These are phyloP conservation scores for Primulina eburnea DNA, from an alignment of 257 asterid genomes.

Conservation along the genomic window DNA sequence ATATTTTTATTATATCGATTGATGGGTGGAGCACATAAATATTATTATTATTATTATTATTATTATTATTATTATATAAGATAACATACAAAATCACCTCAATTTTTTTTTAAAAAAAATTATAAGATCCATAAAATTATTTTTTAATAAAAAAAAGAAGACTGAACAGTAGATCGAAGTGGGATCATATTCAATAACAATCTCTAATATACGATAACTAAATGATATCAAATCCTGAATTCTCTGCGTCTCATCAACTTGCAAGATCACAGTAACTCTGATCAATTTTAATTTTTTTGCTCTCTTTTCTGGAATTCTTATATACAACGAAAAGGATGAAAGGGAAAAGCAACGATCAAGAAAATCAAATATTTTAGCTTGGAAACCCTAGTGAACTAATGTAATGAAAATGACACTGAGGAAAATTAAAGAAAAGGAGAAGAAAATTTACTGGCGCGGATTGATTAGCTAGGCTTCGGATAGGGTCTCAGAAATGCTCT, in stretches of 20 bases:
- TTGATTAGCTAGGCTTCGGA: constrained; percentile 34
- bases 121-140: neutral
- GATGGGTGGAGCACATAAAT: constrained; percentile 13
- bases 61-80: no score
- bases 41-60: no score
- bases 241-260: constrained; percentile 14
- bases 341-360: neutral
- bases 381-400: constrained; percentile 39
- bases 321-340: constrained; percentile 29
- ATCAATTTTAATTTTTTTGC: constrained; percentile 1
- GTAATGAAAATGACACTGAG: constrained; percentile 17
- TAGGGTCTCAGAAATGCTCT: constrained; percentile 78
- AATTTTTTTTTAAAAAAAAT: neutral
- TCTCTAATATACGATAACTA: constrained; percentile 14
- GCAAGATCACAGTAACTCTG: constrained; percentile 15
- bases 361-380: constrained; percentile 22
- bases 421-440: constrained; percentile 11
- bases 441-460: neutral
- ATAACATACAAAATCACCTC: constrained; percentile 21
- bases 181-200: constrained; percentile 26
- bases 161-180: constrained; percentile 22
- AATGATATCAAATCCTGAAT: constrained; percentile 2
- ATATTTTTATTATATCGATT: constrained; percentile 13
- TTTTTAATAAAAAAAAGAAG: neutral
- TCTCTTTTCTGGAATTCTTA: constrained; percentile 26